Evolutionary conservation across 2,329 filamentous ascomycete genomes (phyloP), one percentile per base, ranked within the genome.

Genomic region (Paradendryphiella salina): DNA sequence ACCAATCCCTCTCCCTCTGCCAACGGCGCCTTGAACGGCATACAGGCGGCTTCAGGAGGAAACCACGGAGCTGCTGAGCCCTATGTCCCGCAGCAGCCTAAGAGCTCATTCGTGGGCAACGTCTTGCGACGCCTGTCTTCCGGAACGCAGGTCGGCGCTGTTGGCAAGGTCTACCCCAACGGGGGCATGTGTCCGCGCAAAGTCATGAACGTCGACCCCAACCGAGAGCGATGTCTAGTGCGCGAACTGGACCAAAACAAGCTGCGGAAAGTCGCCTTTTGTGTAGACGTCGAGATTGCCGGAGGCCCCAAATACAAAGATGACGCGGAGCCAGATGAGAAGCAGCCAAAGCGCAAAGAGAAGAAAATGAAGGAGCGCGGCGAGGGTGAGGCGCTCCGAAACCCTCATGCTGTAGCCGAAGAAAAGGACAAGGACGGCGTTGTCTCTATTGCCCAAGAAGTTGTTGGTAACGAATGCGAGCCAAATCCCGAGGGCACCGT

Each of bases 211-310:
- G 80, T 96, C 36, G 90, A 97, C 69, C 84, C 78, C 7, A 82
- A 87, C 60, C 84, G 94, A 34, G 86, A 93, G 66, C 80, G 94
- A 57, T 96, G 90, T 70, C 81, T 84, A 18, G 84, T 97, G 23
- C 78, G 83, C 4, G 92, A 96, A 60, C 78, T 99, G 38, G 86
- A 91, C 59, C 84, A 87, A 64, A 83, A 84, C 40, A 96, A 94
- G 70, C 74, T 99, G 52, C 84, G 90, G 46, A 85, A 91, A 45
- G 94, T 99, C 0, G 89, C 93, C 0, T 99, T 99, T 67, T 96
- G 90, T 63, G 94, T 99, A 2, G 94, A 99, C 67, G 92, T 99
- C 4, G 94, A 99, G 72, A 96, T 99, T 66, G 93, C 93, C 3
- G 90, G 91, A 0, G 85, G 90, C 67, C 90, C 92, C 18, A 86